Evolutionary conservation across 805 yeast species (phyloP).

Genomic region (Candida insectalens): DNA sequence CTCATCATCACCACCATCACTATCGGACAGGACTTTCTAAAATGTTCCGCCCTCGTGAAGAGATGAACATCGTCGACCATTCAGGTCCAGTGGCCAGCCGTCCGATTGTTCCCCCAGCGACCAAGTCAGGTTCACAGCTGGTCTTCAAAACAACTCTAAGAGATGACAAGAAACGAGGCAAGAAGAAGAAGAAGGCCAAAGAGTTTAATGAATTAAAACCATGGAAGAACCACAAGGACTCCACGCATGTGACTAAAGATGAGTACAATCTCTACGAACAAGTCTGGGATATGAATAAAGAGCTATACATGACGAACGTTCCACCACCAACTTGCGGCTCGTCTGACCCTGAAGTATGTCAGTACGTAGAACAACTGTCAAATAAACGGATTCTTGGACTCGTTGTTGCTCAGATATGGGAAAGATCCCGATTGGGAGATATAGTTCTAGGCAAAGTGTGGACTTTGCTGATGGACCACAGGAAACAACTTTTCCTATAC

Average conservation of each 20-base stretch:
- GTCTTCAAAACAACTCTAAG: slow-evolving; percentile 45
- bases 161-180: slow-evolving; percentile 18
- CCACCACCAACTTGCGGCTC: no score
- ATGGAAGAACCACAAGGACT: slow-evolving; percentile 77
- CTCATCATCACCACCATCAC: slow-evolving; percentile 2
- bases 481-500: slow-evolving; percentile 13
- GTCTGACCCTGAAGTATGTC: no score
- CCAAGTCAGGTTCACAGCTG: slow-evolving; percentile 12
- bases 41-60: not conserved
- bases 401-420: slow-evolving; percentile 75
- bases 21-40: no score
- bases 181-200: slow-evolving; percentile 22
- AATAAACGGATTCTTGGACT: slow-evolving; percentile 35
- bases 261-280: slow-evolving; percentile 91
- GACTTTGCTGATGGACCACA: slow-evolving; percentile 52
- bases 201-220: slow-evolving; percentile 83
- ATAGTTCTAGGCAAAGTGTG: slow-evolving; percentile 59
- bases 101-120: not conserved
- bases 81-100: no score
- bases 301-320: slow-evolving; percentile 33
- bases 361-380: not conserved
- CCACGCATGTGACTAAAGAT: slow-evolving; percentile 35
- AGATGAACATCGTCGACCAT: no score
- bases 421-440: slow-evolving; percentile 59
- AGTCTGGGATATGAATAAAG: slow-evolving; percentile 85